These are phyloP conservation scores for Trypanosoma melophagium DNA, from an alignment of 208 protist species.

Conservation along the genomic window DNA sequence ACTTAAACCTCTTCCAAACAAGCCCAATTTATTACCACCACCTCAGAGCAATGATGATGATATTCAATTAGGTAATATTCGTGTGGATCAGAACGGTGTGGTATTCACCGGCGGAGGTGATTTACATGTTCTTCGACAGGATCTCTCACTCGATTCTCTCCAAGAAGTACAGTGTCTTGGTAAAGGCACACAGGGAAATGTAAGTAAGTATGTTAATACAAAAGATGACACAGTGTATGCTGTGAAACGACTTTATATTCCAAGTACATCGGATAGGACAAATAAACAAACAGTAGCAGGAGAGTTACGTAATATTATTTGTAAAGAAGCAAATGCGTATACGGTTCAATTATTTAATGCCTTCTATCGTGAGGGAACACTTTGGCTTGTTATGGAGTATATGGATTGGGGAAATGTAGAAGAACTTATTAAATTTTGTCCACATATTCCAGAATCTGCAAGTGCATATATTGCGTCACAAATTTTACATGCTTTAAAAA, in stretches of 20 bases:
- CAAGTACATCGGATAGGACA: slow-evolving; percentile 49
- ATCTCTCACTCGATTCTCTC: slow-evolving; percentile 67
- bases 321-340: slow-evolving; percentile 61
- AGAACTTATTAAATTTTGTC: slow-evolving; percentile 58
- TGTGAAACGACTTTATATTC: slow-evolving; percentile 79
- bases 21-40: slow-evolving; percentile 35
- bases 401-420: slow-evolving; percentile 89
- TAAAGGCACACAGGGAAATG: slow-evolving; percentile 74
- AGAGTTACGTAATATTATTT: slow-evolving; percentile 85
- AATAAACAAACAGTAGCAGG: slow-evolving; percentile 75
- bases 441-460: slow-evolving; percentile 44
- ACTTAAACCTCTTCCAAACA: slow-evolving; percentile 62
- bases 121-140: slow-evolving; percentile 63
- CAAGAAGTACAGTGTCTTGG: slow-evolving; percentile 50
- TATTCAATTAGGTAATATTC: slow-evolving; percentile 76
- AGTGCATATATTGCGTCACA: slow-evolving; percentile 75
- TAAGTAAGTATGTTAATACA: slow-evolving; percentile 61
- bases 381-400: slow-evolving; percentile 87
- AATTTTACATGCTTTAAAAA: slow-evolving; percentile 79
- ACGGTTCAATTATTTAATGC: slow-evolving; percentile 85
- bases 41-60: slow-evolving; percentile 47
- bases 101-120: slow-evolving; percentile 79
- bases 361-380: slow-evolving; percentile 66
- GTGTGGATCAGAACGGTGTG: slow-evolving; percentile 62
- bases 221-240: slow-evolving; percentile 56